A percentile compares a stretch with the other conserved stretches of the same genome.
phyloP scores from a whole-genome alignment of 2,329 filamentous ascomycete genomes.

The Macrophomina phaseolina region DNA sequence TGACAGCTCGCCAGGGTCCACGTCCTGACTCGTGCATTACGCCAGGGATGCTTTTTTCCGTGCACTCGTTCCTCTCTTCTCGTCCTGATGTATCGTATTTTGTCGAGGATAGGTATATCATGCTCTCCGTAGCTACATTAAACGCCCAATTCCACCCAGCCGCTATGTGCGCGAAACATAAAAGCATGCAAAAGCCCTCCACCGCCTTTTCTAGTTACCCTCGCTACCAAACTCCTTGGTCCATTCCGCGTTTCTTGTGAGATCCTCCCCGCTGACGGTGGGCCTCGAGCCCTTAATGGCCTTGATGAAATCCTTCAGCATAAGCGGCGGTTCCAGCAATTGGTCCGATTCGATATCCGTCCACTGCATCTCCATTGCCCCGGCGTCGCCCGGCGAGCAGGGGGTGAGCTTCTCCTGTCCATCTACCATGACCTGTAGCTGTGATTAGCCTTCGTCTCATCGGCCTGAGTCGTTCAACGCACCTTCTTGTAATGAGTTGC shows the following conservation, averaged over 20 bases:
- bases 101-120: constrained; percentile 8
- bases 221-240: constrained; percentile 96
- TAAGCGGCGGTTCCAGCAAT: constrained; percentile 83
- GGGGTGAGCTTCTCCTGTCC: constrained; percentile 73
- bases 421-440: constrained; percentile 71
- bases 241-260: constrained; percentile 87
- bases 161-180: constrained; percentile 26
- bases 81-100: neutral
- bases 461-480: constrained; percentile 33
- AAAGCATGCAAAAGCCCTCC: neutral
- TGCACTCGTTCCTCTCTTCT: neutral
- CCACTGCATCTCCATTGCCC: constrained; percentile 93
- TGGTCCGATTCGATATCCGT: constrained; percentile 83
- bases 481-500: constrained; percentile 98
- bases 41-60: neutral
- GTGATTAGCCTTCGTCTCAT: neutral
- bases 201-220: constrained; percentile 51
- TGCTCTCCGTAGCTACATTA: constrained; percentile 18
- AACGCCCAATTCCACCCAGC: constrained; percentile 16
- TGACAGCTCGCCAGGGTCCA: constrained; percentile 14
- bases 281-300: constrained; percentile 87
- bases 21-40: neutral
- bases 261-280: constrained; percentile 86
- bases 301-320: constrained; percentile 90
- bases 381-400: constrained; percentile 87